A percentile compares a stretch with the other conserved stretches of the same genome.
These are phyloP conservation scores for Hypoxylon intermedium DNA, from an alignment of 495 filamentous ascomycete species.

Conservation along the genomic window DNA sequence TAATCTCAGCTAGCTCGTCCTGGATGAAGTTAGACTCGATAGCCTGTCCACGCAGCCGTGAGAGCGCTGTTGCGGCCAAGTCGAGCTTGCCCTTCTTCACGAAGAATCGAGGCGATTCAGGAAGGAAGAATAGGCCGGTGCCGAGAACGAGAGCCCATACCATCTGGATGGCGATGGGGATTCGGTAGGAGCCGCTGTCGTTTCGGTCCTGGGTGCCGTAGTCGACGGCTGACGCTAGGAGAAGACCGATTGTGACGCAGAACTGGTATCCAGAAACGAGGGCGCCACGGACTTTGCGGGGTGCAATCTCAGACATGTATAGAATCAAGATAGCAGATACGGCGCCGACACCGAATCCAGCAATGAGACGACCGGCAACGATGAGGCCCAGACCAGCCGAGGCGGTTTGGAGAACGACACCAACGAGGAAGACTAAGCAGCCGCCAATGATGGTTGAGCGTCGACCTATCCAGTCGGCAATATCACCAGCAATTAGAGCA, in stretches of 20 bases:
- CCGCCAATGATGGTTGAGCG: constrained; percentile 71
- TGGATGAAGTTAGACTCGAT: constrained; percentile 68
- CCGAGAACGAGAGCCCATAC: constrained; percentile 72
- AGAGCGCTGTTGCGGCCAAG: constrained; percentile 65
- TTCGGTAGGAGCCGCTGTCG: constrained; percentile 72
- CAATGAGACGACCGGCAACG: constrained; percentile 72
- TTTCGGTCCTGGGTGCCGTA: constrained; percentile 68
- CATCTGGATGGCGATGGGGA: constrained; percentile 74
- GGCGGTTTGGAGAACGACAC: constrained; percentile 65
- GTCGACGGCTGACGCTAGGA: constrained; percentile 75
- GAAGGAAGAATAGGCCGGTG: constrained; percentile 65
- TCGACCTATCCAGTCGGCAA: constrained; percentile 73
- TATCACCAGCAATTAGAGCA: constrained; percentile 71
- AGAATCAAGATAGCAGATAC: constrained; percentile 77
- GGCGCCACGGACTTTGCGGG: constrained; percentile 74
- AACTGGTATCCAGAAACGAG: constrained; percentile 80
- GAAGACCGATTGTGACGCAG: constrained; percentile 74
- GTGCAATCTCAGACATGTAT: constrained; percentile 76
- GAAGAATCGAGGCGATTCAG: constrained; percentile 82
- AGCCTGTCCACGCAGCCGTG: constrained; percentile 71
- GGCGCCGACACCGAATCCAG: constrained; percentile 77
- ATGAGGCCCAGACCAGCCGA: constrained; percentile 57
- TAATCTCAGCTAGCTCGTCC: constrained; percentile 78
- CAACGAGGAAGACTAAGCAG: constrained; percentile 68
- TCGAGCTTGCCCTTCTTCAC: constrained; percentile 76